These are phyloP conservation scores for Raffaelea ambrosiae DNA, from an alignment of 2,329 filamentous ascomycete genomes.

Conservation along the genomic window DNA sequence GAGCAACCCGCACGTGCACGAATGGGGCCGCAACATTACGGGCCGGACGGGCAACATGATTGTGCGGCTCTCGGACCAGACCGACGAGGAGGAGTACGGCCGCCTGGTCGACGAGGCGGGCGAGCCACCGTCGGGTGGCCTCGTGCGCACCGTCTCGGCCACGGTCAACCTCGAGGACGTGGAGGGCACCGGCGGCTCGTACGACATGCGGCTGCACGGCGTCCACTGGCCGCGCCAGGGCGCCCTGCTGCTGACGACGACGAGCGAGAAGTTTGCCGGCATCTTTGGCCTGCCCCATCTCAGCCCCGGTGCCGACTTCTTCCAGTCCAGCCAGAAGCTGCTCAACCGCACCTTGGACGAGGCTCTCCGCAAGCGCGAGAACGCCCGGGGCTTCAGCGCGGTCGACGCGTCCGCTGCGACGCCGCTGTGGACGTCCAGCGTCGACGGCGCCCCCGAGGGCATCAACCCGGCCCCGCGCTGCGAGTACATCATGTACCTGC, in stretches of 20 bases:
- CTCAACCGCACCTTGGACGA: slow-evolving; percentile 65
- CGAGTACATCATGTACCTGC: slow-evolving; percentile 81
- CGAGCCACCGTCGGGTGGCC: slow-evolving; percentile 34
- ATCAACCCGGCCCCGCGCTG: slow-evolving; percentile 63
- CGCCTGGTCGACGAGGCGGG: slow-evolving; percentile 12
- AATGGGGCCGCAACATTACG: slow-evolving; percentile 76
- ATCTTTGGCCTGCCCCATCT: slow-evolving; percentile 86
- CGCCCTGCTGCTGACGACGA: slow-evolving; percentile 72
- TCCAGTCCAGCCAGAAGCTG: slow-evolving; percentile 50
- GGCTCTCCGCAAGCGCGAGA: slow-evolving; percentile 57
- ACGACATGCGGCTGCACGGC: slow-evolving; percentile 73
- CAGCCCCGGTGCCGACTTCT: slow-evolving; percentile 49
- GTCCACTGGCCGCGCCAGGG: slow-evolving; percentile 81
- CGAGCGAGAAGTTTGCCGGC: slow-evolving; percentile 89
- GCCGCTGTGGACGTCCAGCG: slow-evolving; percentile 66
- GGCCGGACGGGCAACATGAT: slow-evolving; percentile 61
- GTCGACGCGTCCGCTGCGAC: slow-evolving; percentile 45
- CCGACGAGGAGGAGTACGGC: slow-evolving; percentile 27
- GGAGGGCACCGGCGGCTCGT: slow-evolving; percentile 60
- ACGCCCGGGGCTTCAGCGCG: slow-evolving; percentile 44
- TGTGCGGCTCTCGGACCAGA: slow-evolving; percentile 54
- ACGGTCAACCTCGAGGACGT: slow-evolving; percentile 66
- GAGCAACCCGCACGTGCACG: slow-evolving; percentile 19
- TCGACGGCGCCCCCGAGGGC: slow-evolving; percentile 51
- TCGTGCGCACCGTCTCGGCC: slow-evolving; percentile 60